A percentile compares a stretch with the other conserved stretches of the same genome.
phyloP scores from a whole-genome alignment of 306 rosid genomes.

The Ammopiptanthus mongolicus region DNA sequence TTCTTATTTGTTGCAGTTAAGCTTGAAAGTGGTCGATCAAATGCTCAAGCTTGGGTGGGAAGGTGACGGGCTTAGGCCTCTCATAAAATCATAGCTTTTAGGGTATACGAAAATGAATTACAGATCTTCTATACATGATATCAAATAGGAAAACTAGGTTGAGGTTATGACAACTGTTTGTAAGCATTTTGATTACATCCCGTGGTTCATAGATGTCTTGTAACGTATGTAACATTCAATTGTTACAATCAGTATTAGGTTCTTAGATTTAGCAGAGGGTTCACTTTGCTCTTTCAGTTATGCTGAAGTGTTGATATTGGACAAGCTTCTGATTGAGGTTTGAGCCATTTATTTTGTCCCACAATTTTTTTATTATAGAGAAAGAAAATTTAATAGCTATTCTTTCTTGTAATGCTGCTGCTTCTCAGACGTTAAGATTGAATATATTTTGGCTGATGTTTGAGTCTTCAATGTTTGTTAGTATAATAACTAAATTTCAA shows the following conservation, averaged over 20 bases:
- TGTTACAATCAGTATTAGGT: constrained; percentile 35
- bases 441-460: not conserved
- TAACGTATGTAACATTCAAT: constrained; percentile 43
- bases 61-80: constrained; percentile 90
- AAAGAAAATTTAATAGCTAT: constrained; percentile 37
- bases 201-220: constrained; percentile 33
- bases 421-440: not conserved
- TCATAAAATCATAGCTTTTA: constrained; percentile 68
- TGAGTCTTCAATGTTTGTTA: constrained; percentile 5
- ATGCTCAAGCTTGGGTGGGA: constrained; percentile 99
- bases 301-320: constrained; percentile 34
- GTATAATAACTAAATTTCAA: not conserved
- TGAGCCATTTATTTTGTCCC: constrained; percentile 48
- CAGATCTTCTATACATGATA: constrained; percentile 26
- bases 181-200: constrained; percentile 26
- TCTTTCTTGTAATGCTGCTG: constrained; percentile 30
- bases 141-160: constrained; percentile 36
- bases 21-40: constrained; percentile 98
- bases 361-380: constrained; percentile 13
- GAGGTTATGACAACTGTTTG: constrained; percentile 26
- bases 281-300: constrained; percentile 14
- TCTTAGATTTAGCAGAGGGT: constrained; percentile 47
- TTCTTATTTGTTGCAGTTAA: constrained; percentile 64
- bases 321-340: constrained; percentile 39
- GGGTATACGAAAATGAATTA: constrained; percentile 36